Evolutionary conservation across 1,139 yeast genomes (phyloP).

Genomic region (Taiozyma sp.): DNA sequence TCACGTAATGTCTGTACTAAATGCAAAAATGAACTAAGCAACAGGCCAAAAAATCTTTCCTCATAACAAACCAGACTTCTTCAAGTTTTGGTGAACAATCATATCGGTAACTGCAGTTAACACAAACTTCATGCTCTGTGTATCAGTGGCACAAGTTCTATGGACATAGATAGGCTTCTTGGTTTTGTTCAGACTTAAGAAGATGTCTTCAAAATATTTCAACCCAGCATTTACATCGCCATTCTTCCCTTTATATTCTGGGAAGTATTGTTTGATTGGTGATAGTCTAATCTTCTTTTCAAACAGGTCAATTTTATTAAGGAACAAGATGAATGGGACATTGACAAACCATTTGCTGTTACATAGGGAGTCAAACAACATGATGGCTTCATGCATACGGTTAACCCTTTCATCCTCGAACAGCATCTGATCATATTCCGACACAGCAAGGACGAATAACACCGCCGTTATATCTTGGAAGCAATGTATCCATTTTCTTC

Average conservation of each 20-base stretch:
- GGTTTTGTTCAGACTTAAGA: slow-evolving; percentile 55
- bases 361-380: slow-evolving; percentile 77
- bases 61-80: slow-evolving; percentile 74
- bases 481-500: slow-evolving; percentile 95
- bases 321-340: slow-evolving; percentile 84
- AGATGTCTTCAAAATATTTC: slow-evolving; percentile 60
- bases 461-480: slow-evolving; percentile 90
- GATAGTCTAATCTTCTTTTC: slow-evolving; percentile 60
- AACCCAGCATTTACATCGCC: slow-evolving; percentile 62
- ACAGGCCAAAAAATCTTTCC: neutral
- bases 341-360: slow-evolving; percentile 81
- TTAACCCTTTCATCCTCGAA: slow-evolving; percentile 89
- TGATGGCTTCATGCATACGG: slow-evolving; percentile 86
- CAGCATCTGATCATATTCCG: slow-evolving; percentile 87
- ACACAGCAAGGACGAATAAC: slow-evolving; percentile 83
- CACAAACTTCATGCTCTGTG: slow-evolving; percentile 81
- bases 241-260: slow-evolving; percentile 60
- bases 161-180: slow-evolving; percentile 82
- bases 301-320: slow-evolving; percentile 83
- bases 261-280: slow-evolving; percentile 64
- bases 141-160: slow-evolving; percentile 94
- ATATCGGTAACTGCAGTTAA: slow-evolving; percentile 90
- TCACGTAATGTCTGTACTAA: no score
- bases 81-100: slow-evolving; percentile 76
- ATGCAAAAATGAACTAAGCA: no score